Evolutionary conservation across 2,329 filamentous ascomycete genomes (phyloP), one percentile per base, ranked within the genome.

Genomic region (Phaeosphaeriaceae sp.): DNA sequence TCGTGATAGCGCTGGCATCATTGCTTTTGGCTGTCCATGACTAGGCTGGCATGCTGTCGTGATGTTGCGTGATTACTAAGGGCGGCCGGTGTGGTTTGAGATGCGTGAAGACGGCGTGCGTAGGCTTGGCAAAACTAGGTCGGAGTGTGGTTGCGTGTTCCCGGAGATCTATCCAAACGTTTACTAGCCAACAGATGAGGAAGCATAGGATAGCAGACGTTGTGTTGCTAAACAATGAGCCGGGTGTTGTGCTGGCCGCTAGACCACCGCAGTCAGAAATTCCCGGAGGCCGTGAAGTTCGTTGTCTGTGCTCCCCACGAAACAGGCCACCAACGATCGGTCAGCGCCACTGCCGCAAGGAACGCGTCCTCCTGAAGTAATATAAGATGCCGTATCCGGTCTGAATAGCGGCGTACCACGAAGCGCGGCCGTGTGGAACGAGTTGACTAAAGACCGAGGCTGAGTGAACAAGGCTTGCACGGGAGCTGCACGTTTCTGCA

Each of bases 51-150:
- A 36, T n/a, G 53, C n/a, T 49, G 52, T 46, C 41, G 53, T 59
- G 55, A 57, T 63, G 56, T 58, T 64, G 59, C 62, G 54, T 42
- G 60, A 68, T 68, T 68, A 67, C 65, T 70, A 71, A 69, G 51
- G 40, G 42, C 36, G 31, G 25, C 48, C 20, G 46, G 47, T 42
- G 51, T 52, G 56, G 56, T 61, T 56, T 58, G 41, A 64, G 53
- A 57, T 24, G 62, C 52, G 59, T 59, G 31, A 44, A 52, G 41
- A n/a, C 51, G 45, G 25, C 49, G 48, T 33, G 15, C 40, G 45
- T 47, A 45, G 54, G 58, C 60, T 65, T 65, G 62, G 63, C 55
- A 48, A 53, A 47, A 27, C n/a, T 36, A 50, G 53, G 49, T 36
- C 7, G 13, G 31, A 36, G 31, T 36, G 13, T 36, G 3, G 9